Evolutionary conservation across 345 rosid genomes (phyloP).

Genomic region (Acer yangbiense): DNA sequence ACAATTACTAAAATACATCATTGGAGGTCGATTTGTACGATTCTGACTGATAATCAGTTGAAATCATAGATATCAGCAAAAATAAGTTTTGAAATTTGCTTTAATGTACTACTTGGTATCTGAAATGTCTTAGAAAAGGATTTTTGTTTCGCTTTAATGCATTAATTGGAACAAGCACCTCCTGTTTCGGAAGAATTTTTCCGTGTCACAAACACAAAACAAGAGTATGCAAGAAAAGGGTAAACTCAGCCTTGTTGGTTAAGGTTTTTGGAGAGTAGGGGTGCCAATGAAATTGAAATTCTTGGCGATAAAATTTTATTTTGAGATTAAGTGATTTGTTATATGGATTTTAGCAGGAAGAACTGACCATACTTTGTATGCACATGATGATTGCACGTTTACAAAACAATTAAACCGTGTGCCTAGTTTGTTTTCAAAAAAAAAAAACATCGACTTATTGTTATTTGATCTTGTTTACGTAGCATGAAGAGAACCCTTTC

Average conservation of each 20-base stretch:
- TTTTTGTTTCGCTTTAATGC: too few relatives aligned
- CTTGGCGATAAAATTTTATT: not conserved
- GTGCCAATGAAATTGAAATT: not conserved
- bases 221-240: too few relatives aligned
- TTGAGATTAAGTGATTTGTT: not conserved
- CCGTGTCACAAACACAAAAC: too few relatives aligned
- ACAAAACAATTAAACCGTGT: not conserved
- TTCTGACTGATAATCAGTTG: not conserved
- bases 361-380: not conserved
- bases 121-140: too few relatives aligned
- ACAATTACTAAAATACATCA: not conserved
- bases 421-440: not conserved
- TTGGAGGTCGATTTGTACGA: not conserved
- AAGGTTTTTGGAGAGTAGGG: not conserved
- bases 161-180: too few relatives aligned
- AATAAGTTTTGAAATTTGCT: too few relatives aligned
- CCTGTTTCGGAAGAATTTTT: too few relatives aligned
- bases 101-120: not conserved
- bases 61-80: not conserved
- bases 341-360: not conserved
- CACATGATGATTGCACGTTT: not conserved
- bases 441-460: not conserved
- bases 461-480: conserved; percentile 21
- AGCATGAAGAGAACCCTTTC: conserved; percentile 80
- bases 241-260: not conserved